Conservation (phyloP, 2,329 filamentous ascomycete species). For the Helicocarpus griseus region DNA sequence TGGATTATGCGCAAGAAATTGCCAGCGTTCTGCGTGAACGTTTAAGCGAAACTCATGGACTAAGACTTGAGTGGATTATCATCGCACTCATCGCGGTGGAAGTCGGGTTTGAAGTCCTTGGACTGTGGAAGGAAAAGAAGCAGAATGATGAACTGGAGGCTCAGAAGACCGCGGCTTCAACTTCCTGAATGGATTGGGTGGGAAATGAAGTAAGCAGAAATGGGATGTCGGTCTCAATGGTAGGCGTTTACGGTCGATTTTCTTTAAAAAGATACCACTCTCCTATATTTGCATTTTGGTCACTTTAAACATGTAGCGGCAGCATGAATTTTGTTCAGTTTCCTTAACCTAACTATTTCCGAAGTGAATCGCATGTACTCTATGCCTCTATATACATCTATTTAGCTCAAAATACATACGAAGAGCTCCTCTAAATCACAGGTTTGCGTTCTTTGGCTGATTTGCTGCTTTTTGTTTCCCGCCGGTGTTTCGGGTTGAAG, state of each 20-base stretch:
- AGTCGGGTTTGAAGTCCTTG: constrained; percentile 73
- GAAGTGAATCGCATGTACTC: not conserved
- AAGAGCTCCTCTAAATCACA: not conserved
- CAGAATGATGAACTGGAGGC: constrained; percentile 29
- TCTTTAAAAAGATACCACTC: not conserved
- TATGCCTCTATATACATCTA: not conserved
- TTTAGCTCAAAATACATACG: not conserved
- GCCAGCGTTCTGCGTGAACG: constrained; percentile 79
- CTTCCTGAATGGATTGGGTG: not conserved
- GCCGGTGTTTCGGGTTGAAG: not conserved
- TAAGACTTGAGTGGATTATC: constrained; percentile 88
- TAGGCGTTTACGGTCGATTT: not conserved
- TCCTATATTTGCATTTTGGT: not conserved
- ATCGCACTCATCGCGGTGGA: constrained; percentile 89
- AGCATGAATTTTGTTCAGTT: not conserved
- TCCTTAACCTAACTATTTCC: too few species aligned
- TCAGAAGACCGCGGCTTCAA: not conserved
- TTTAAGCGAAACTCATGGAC: constrained; percentile 80
- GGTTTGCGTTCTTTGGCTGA: not conserved
- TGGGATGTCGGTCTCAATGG: too few species aligned
- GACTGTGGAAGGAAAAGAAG: constrained; percentile 56
- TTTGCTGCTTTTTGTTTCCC: not conserved
- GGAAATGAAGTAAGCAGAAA: too few species aligned
- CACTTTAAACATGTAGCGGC: not conserved
- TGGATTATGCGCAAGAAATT: constrained; percentile 96